phyloP scores from a whole-genome alignment of 2,329 filamentous ascomycete species.

The Nemania sp. region DNA sequence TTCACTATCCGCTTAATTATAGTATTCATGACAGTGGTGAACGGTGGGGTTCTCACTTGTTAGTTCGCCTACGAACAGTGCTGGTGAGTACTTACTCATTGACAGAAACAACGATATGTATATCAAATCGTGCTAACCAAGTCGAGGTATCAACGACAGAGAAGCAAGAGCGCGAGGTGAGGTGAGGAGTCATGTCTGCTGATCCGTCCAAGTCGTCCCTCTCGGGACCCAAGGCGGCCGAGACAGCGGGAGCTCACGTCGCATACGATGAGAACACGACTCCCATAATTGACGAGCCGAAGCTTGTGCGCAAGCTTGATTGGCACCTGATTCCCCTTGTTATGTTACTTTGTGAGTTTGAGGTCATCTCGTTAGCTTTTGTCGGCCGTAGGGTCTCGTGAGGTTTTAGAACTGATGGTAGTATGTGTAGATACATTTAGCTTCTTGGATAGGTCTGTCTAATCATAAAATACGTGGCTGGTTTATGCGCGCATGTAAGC shows the following conservation, averaged over 20 bases:
- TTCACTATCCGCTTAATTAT: not conserved
- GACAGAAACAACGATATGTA: not conserved
- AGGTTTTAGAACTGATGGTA: not conserved
- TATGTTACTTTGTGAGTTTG: constrained; percentile 60
- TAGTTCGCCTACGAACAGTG: not conserved
- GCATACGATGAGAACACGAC: constrained; percentile 21
- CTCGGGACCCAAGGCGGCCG: constrained; percentile 22
- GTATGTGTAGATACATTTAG: constrained; percentile 62
- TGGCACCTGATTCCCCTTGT: constrained; percentile 66
- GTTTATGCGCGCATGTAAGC: not conserved
- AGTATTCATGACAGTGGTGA: too few species aligned
- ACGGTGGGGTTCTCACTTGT: not conserved
- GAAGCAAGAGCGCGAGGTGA: not conserved
- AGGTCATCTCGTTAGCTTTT: not conserved
- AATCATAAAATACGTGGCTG: constrained; percentile 11
- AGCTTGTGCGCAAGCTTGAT: constrained; percentile 68
- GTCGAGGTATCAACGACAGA: not conserved
- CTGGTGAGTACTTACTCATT: not conserved
- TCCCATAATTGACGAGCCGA: constrained; percentile 51
- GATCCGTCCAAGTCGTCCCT: constrained; percentile 26
- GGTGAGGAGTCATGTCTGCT: constrained; percentile 2
- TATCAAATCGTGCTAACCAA: not conserved
- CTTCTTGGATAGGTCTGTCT: constrained; percentile 70
- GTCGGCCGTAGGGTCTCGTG: not conserved
- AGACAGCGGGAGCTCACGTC: constrained; percentile 15